phyloP scores from a whole-genome alignment of 106 monocot species.

The Acorus gramineus region DNA sequence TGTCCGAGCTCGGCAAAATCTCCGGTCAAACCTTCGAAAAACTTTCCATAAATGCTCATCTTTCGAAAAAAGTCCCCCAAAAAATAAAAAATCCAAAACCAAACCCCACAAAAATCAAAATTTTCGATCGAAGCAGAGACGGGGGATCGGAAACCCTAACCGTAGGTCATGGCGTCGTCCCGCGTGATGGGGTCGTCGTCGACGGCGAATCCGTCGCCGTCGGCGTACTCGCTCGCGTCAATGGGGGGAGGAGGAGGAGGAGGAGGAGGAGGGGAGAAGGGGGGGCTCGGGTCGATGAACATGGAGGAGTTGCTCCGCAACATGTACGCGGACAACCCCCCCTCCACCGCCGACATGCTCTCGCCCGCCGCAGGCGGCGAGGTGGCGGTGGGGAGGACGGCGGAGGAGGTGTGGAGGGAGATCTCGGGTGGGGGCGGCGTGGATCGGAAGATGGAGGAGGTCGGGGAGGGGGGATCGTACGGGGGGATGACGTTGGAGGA shows the following conservation, averaged over 20 bases:
- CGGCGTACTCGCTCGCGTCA: slow-evolving; percentile 6
- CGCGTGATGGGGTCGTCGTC: slow-evolving; percentile 44
- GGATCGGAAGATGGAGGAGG: slow-evolving; percentile 7
- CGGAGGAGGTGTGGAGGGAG: slow-evolving; percentile 18
- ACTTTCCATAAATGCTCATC: too few species aligned
- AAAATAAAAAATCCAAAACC: too few species aligned
- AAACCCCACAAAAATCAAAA: too few species aligned
- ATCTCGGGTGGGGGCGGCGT: slow-evolving; percentile 2
- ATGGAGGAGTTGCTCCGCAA: slow-evolving; percentile 46
- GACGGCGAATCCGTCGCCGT: slow-evolving; percentile 20
- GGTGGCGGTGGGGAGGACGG: slow-evolving; percentile 3
- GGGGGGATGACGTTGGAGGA: slow-evolving; percentile 18
- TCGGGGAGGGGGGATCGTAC: background rate
- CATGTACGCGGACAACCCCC: slow-evolving; percentile 17
- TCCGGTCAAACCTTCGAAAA: too few species aligned
- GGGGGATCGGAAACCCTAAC: too few species aligned
- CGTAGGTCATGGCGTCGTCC: slow-evolving; percentile 30
- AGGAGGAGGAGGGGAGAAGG: slow-evolving; percentile 8
- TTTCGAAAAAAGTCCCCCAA: too few species aligned
- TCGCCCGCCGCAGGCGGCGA: background rate
- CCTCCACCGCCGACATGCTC: too few species aligned
- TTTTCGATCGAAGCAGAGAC: too few species aligned
- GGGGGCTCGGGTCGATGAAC: slow-evolving; percentile 39
- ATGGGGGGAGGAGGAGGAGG: slow-evolving; percentile 20
- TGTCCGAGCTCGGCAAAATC: too few species aligned